Percentiles rank a stretch among this genome's conserved stretches.
These are phyloP conservation scores for Paracamarosporium sp. DNA, from an alignment of 2,329 filamentous ascomycete genomes.

Conservation along the genomic window DNA sequence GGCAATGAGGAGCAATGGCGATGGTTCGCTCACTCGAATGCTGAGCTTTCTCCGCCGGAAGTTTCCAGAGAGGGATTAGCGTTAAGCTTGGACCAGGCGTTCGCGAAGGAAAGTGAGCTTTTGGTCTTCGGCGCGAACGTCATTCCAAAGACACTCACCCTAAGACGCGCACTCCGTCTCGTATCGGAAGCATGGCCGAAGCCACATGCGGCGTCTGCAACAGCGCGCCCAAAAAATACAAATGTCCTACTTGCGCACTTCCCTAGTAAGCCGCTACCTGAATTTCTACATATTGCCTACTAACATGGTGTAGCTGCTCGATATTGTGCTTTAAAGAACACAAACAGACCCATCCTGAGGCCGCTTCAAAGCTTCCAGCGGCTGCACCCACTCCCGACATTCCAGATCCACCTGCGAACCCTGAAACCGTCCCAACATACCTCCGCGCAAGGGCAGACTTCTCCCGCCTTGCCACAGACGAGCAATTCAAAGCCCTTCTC, in stretches of 20 bases:
- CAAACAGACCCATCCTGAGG: conserved; percentile 30
- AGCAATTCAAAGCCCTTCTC: conserved; percentile 34
- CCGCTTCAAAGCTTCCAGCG: conserved; percentile 6
- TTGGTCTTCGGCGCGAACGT: neutral
- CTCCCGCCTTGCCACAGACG: conserved; percentile 35
- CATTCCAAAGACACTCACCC: neutral
- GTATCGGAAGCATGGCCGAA: conserved; percentile 35
- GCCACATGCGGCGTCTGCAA: conserved; percentile 53
- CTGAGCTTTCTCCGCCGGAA: conserved; percentile 33
- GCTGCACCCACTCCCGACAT: conserved; percentile 17
- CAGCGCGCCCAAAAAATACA: conserved; percentile 55
- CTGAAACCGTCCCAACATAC: conserved; percentile 38
- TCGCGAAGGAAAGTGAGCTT: conserved; percentile 6
- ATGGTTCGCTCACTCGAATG: conserved; percentile 32
- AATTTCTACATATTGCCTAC: neutral
- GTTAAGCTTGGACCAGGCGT: conserved; percentile 14
- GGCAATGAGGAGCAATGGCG: conserved; percentile 8
- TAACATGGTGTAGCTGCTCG: conserved; percentile 35
- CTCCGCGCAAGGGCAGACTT: conserved; percentile 39
- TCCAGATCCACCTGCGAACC: conserved; percentile 30
- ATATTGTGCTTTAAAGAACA: conserved; percentile 40
- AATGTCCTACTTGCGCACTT: conserved; percentile 55
- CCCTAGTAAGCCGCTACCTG: conserved; percentile 49
- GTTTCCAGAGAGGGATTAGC: too few relatives aligned
- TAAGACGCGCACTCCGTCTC: neutral